These are phyloP conservation scores for Phallus indusiatus DNA, from an alignment of 768 basidiomycete species.

Conservation along the genomic window DNA sequence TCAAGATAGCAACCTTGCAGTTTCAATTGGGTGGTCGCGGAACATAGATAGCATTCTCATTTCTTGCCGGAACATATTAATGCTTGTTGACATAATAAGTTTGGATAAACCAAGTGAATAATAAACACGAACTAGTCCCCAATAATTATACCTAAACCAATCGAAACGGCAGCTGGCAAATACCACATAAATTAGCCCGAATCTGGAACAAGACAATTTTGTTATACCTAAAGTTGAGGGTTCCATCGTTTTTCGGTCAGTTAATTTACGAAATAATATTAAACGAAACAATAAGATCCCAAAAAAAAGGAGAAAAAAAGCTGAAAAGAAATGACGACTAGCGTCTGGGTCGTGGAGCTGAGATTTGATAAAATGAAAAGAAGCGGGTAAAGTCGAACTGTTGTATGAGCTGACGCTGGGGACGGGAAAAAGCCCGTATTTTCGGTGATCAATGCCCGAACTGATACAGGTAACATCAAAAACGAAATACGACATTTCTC, in stretches of 20 bases:
- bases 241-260: neutral
- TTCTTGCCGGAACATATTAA: neutral
- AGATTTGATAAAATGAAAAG: too few relatives aligned
- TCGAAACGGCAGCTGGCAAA: neutral
- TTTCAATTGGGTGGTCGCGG: neutral
- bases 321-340: neutral
- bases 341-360: neutral
- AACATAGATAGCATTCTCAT: neutral
- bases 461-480: too few relatives aligned
- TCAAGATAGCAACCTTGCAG: neutral
- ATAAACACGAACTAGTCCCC: neutral
- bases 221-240: neutral
- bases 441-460: too few relatives aligned
- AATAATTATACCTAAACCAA: neutral
- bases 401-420: too few relatives aligned
- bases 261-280: neutral
- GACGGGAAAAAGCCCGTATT: too few relatives aligned
- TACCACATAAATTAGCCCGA: neutral
- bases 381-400: too few relatives aligned
- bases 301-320: neutral
- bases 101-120: neutral
- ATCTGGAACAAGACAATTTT: neutral
- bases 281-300: neutral
- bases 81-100: neutral
- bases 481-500: too few relatives aligned